Conservation (phyloP, 805 yeast genomes). For the Ogataea henricii region DNA sequence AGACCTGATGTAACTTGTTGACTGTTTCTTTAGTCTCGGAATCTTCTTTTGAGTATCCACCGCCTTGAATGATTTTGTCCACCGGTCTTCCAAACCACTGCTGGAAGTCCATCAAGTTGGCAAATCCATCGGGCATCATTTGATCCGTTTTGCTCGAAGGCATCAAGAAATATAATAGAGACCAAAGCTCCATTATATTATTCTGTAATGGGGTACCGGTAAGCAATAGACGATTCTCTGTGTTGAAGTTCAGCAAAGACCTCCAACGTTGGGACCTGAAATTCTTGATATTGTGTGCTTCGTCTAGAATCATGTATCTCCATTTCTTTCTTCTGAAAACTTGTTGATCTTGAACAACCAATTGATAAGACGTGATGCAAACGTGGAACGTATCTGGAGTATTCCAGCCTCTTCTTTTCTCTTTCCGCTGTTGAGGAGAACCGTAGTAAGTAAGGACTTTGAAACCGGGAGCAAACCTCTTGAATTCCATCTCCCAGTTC, state of each 20-base stretch:
- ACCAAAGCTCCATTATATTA: constrained; percentile 94
- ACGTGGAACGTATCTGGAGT: constrained; percentile 94
- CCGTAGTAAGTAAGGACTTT: constrained; percentile 96
- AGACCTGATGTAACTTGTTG: constrained; percentile 84
- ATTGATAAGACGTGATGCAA: constrained; percentile 94
- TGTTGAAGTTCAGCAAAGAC: constrained; percentile 88
- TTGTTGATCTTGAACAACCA: constrained; percentile 96
- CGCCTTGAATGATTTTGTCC: constrained; percentile 84
- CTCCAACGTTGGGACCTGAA: constrained; percentile 97
- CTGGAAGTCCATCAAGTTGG: constrained; percentile 92
- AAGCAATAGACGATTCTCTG: constrained; percentile 79
- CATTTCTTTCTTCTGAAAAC: constrained; percentile 90
- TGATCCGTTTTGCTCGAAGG: constrained; percentile 71
- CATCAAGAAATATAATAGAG: constrained; percentile 90
- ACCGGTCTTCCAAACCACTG: constrained; percentile 99
- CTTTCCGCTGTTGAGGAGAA: constrained; percentile 93
- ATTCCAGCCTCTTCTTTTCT: constrained; percentile 97
- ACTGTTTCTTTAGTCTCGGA: constrained; percentile 86
- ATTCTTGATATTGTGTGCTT: constrained; percentile 96
- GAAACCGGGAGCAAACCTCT: constrained; percentile 96
- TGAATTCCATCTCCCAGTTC: constrained; percentile 99
- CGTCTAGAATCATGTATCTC: constrained; percentile 97
- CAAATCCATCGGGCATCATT: constrained; percentile 93
- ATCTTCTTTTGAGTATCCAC: constrained; percentile 48
- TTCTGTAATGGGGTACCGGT: constrained; percentile 98